Percentiles rank a stretch among this genome's conserved stretches.
These are phyloP conservation scores for Kondoa subrosea DNA, from an alignment of 768 basidiomycete genomes.

Conservation along the genomic window DNA sequence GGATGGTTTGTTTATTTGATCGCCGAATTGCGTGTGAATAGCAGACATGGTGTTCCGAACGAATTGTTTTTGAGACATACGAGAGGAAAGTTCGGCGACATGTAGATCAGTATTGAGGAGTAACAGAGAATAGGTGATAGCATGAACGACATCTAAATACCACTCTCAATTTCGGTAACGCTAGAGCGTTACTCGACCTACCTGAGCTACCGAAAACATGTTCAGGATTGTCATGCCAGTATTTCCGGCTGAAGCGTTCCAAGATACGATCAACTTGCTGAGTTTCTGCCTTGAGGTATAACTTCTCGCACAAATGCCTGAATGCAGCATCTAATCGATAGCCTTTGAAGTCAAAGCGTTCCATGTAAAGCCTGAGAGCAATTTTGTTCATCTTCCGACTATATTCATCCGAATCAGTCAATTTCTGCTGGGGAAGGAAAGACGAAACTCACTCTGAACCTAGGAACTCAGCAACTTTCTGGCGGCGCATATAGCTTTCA, in stretches of 20 bases:
- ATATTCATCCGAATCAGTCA: constrained; percentile 10
- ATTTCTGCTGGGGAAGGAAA: background rate
- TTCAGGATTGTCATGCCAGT: constrained; percentile 75
- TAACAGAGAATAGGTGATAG: constrained; percentile 77
- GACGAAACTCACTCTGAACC: constrained; percentile 60
- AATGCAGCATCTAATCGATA: constrained; percentile 77
- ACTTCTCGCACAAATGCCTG: constrained; percentile 76
- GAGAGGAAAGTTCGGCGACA: constrained; percentile 67
- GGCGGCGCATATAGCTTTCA: constrained; percentile 60
- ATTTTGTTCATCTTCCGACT: constrained; percentile 62
- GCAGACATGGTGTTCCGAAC: constrained; percentile 77
- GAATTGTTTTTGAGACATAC: constrained; percentile 86
- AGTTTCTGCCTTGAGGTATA: constrained; percentile 87
- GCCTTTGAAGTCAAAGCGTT: constrained; percentile 69
- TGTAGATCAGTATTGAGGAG: constrained; percentile 95
- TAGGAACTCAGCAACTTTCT: constrained; percentile 92
- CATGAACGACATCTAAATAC: constrained; percentile 86
- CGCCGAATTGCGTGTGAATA: constrained; percentile 52
- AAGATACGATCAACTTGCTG: constrained; percentile 96
- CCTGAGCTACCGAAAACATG: constrained; percentile 69
- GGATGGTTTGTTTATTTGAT: background rate
- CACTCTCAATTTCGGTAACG: no score
- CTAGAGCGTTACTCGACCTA: constrained; percentile 34
- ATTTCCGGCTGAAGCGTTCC: constrained; percentile 73
- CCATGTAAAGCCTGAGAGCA: constrained; percentile 63